phyloP scores from a whole-genome alignment of 1,139 yeast species.

The Nadsonia commutata region DNA sequence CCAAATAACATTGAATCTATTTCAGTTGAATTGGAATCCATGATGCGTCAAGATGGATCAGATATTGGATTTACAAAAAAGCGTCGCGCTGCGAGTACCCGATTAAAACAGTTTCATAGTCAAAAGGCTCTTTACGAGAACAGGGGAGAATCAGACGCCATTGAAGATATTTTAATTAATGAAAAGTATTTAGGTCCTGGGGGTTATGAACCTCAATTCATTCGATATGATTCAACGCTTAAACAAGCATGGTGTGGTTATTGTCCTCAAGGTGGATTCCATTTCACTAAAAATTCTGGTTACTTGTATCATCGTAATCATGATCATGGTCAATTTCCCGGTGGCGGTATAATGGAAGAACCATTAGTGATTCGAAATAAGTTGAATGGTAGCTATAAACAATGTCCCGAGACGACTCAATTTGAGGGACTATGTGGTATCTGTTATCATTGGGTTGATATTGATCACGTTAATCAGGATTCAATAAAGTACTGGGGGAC shows the following conservation, averaged over 20 bases:
- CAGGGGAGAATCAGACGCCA: not conserved
- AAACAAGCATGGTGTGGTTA: constrained; percentile 19
- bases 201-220: constrained; percentile 4
- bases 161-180: not conserved
- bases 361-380: constrained; percentile 17
- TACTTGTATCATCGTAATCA: constrained; percentile 19
- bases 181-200: not conserved
- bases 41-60: too few species aligned
- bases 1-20: too few species aligned
- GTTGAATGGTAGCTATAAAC: constrained; percentile 14
- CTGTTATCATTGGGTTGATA: constrained; percentile 19
- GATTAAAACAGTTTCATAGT: not conserved
- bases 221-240: not conserved
- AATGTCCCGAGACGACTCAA: not conserved
- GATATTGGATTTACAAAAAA: too few species aligned
- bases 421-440: constrained; percentile 21
- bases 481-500: constrained; percentile 16
- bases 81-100: not conserved
- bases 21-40: too few species aligned
- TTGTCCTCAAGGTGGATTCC: constrained; percentile 15
- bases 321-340: constrained; percentile 19
- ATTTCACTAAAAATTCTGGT: constrained; percentile 17
- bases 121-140: not conserved
- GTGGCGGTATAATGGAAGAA: constrained; percentile 18
- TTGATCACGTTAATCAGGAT: constrained; percentile 14